Conservation (phyloP, 2,329 filamentous ascomycete species). For the Colletotrichum simmondsii region DNA sequence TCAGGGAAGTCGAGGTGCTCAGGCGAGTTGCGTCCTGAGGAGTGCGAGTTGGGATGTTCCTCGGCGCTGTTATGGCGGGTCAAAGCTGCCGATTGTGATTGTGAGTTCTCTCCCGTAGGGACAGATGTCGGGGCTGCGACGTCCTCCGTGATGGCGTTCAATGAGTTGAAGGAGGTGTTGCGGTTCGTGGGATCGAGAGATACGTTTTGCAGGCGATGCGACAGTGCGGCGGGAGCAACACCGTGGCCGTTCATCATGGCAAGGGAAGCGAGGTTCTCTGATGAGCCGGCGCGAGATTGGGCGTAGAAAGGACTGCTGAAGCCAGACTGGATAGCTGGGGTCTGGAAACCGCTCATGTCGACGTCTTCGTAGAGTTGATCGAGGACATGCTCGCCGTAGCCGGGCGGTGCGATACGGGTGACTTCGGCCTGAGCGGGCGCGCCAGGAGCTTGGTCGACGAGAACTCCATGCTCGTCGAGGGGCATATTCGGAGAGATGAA, state of each 20-base stretch:
- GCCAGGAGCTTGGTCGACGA: constrained; percentile 71
- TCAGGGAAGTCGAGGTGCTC: constrained; percentile 69
- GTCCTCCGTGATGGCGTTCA: constrained; percentile 55
- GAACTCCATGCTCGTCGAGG: constrained; percentile 86
- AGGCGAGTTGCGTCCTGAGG: constrained; percentile 64
- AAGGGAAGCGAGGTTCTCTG: constrained; percentile 78
- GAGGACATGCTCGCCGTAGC: constrained; percentile 89
- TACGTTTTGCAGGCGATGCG: constrained; percentile 77
- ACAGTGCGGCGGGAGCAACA: constrained; percentile 66
- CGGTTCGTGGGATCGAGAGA: constrained; percentile 60
- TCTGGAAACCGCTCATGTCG: constrained; percentile 83
- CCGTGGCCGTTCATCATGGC: constrained; percentile 52
- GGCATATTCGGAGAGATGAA: constrained; percentile 96
- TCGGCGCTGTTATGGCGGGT: constrained; percentile 66
- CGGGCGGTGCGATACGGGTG: constrained; percentile 82
- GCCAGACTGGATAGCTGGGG: constrained; percentile 76
- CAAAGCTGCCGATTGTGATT: constrained; percentile 56
- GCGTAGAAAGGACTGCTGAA: constrained; percentile 83
- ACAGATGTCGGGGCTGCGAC: constrained; percentile 54
- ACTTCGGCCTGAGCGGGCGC: constrained; percentile 63
- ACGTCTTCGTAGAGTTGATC: constrained; percentile 93
- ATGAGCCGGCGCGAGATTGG: constrained; percentile 79
- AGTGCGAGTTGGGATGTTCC: constrained; percentile 44
- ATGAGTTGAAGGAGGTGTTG: constrained; percentile 58
- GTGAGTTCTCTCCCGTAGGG: constrained; percentile 51